Evolutionary conservation across 805 yeast genomes (phyloP).

Genomic region (Kregervanrija fluxuum): DNA sequence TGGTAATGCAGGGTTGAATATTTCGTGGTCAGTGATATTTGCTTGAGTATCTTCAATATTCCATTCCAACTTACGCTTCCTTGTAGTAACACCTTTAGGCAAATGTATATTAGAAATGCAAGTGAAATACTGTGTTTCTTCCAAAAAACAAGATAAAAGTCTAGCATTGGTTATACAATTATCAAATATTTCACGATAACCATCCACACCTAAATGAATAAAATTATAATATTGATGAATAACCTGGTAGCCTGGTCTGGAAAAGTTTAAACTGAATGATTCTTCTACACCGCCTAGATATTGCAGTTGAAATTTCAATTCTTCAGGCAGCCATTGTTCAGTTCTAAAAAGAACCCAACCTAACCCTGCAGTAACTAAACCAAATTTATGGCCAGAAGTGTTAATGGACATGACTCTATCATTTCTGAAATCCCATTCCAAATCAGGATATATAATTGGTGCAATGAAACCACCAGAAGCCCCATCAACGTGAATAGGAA

Average conservation of each 20-base stretch:
- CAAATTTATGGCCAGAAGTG: slow-evolving; percentile 90
- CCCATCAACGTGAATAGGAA: slow-evolving; percentile 90
- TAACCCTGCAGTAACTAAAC: slow-evolving; percentile 81
- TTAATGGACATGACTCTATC: slow-evolving; percentile 78
- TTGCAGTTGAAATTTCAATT: slow-evolving; percentile 67
- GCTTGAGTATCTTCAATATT: slow-evolving; percentile 2
- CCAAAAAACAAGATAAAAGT: slow-evolving; percentile 52
- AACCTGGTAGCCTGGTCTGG: slow-evolving; percentile 90
- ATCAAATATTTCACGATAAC: slow-evolving; percentile 59
- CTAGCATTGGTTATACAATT: slow-evolving; percentile 69
- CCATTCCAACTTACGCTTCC: slow-evolving; percentile 18
- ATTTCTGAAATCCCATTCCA: slow-evolving; percentile 77
- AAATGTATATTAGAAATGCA: slow-evolving; percentile 76
- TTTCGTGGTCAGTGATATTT: slow-evolving; percentile 28
- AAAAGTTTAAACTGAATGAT: slow-evolving; percentile 79
- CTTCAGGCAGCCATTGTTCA: slow-evolving; percentile 54
- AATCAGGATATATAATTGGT: slow-evolving; percentile 70
- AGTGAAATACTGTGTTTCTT: slow-evolving; percentile 58
- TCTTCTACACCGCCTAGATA: slow-evolving; percentile 87
- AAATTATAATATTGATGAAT: slow-evolving; percentile 82
- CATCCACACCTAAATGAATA: slow-evolving; percentile 60
- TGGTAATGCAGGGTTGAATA: slow-evolving; percentile 73
- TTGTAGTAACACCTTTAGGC: slow-evolving; percentile 32
- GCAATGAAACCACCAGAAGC: slow-evolving; percentile 90
- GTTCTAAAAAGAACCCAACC: slow-evolving; percentile 91